Base-by-base conservation (phyloP, 1,284 basidiomycete species). In the Cutaneotrichosporon dermatis region DNA sequence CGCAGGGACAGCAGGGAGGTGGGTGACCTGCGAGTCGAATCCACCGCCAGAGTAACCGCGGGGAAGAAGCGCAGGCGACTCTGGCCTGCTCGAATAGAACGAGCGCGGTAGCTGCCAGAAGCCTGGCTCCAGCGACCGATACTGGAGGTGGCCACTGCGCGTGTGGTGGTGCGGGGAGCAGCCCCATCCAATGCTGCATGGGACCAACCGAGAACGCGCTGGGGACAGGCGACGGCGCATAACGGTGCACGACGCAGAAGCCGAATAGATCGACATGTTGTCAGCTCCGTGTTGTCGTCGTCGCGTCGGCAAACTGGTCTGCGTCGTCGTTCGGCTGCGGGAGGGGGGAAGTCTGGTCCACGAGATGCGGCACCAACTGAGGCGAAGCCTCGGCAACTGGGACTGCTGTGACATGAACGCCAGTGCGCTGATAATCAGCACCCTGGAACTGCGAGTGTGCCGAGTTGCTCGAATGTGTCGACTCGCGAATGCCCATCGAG, bases 301-400 rank as follows among this genome's bases (percentile, higher is more conserved):
- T 82, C 81, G 82, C 82, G 70, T 83, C 82, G 39, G 82, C 82
- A 59, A 83, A 83, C 55, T 81, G 80, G 51, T 79, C 77, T 45
- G 70, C 63, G 16, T 72, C 71, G 13, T 67, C 66, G n/a, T 64
- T 65, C 15, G 62, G 42, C n/a, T 39, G 35, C 4, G 52, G 55
- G 51, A 35, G n/a, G 52, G 36, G 35, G 34, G 12, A 40, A 34
- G 44, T 51, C 50, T 4, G 15, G 7, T 35, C 33, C 3, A 35
- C 36, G 44, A 11, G 44, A 13, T 6, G 35, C n/a, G 5, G 25
- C 25, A 25, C 25, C 25, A 25, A 13, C 48, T 46, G 50, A 0
- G 62, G 57, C 2, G 56, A 40, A 4, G 58, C 52, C 16, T 57
- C 45, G 4, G 63, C 62, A 4, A 61, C 55, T 3, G 58, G 61